Conservation (phyloP, 176 grass and related monocot genomes). For the Carex littledalei region DNA sequence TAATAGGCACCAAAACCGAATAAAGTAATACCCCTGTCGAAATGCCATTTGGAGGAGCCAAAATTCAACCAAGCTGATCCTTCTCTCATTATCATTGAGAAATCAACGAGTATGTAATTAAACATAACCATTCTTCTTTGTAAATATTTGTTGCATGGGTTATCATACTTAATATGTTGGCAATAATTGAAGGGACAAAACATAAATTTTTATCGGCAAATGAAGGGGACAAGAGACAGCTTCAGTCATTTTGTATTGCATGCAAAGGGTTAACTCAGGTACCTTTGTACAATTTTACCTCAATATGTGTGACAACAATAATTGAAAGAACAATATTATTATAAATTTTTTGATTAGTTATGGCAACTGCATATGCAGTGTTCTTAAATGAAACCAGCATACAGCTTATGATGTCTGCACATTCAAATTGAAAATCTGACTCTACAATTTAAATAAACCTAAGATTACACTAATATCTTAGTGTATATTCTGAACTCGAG, state of each 20-base stretch:
- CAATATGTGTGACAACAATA: background rate
- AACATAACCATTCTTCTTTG: slow-evolving; percentile 18
- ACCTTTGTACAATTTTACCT: slow-evolving; percentile 17
- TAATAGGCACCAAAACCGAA: slow-evolving; percentile 53
- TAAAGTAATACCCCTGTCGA: slow-evolving; percentile 63
- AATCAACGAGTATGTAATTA: slow-evolving; percentile 65
- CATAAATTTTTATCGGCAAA: slow-evolving; percentile 56
- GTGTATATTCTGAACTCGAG: background rate
- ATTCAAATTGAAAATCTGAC: background rate
- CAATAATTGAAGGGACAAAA: slow-evolving; percentile 40
- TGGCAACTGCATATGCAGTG: background rate
- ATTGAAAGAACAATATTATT: background rate
- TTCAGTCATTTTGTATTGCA: slow-evolving; percentile 69
- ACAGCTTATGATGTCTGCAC: background rate
- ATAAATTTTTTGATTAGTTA: no score
- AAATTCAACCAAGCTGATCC: slow-evolving; percentile 68
- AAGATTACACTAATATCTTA: background rate
- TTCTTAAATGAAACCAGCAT: background rate
- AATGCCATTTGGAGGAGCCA: slow-evolving; percentile 73
- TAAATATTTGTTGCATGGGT: slow-evolving; percentile 19
- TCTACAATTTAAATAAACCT: background rate
- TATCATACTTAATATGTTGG: background rate
- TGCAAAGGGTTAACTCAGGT: slow-evolving; percentile 80
- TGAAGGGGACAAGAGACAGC: slow-evolving; percentile 85
- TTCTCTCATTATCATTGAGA: slow-evolving; percentile 60